Evolutionary conservation across 164 flowering plant species (phyloP), one percentile per base, ranked within the genome.

Genomic region (Nymphaea thermarum): DNA sequence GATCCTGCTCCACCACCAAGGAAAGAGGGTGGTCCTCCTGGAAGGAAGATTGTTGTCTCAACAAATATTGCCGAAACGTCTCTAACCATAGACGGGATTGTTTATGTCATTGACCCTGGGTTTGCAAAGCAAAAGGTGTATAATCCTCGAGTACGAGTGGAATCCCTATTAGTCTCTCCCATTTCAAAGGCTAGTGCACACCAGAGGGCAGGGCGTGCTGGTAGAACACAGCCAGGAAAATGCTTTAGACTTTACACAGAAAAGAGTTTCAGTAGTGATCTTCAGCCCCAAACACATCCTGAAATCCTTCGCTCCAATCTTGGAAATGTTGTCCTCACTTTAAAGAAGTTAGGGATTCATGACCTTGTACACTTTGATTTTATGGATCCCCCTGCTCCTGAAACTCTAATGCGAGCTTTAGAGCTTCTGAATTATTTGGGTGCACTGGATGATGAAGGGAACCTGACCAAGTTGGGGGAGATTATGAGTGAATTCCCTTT

Each of bases 371-470:
- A 91, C 80, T 94, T 94, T 81, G 98, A 94, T 82, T 94, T 94
- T 68, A 94, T 94, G 98, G 97, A 91, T 44, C 98, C 97, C 4
- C 98, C 97, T 76, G 97, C 99, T n/a, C 99, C 96, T 0, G 96
- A 94, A 83, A 94, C 96, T 64, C 71, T 91, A 73, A 89, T 89
- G 96, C 86, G 97, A 18, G 96, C 98, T 3, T 74, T 94, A 66
- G 95, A 91, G 80, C 90, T 88, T 6, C 77, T 94, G 78, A 89
- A 89, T 73, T 89, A 91, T 71, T 80, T 94, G 82, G 98, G 98
- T 67, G 97, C 98, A 6, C 71, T 94, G 73, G 97, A 88, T 78
- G 97, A 94, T 74, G 98, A 91, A 4, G 97, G 98, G 0, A 91
- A 94, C 78, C 71, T 94, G 79, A 89, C 97, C 45, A 88, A 82